Evolutionary conservation across 768 basidiomycete genomes (phyloP).

Genomic region (Serendipita vermifera): DNA sequence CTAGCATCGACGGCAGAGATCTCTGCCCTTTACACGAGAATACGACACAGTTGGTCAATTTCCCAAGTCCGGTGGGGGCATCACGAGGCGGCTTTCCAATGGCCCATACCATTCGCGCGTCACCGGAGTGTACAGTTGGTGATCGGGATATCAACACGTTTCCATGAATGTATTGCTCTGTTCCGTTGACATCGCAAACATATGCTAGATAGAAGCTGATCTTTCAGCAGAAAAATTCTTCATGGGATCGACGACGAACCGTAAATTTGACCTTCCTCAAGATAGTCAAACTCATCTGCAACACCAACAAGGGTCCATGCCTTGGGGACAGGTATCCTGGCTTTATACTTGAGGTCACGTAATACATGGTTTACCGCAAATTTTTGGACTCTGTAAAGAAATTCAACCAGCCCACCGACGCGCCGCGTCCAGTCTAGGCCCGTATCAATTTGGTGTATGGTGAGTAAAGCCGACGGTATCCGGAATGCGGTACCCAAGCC

Average conservation of each 20-base stretch:
- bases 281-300: constrained; percentile 46
- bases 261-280: constrained; percentile 46
- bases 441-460: constrained; percentile 37
- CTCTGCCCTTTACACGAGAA: constrained; percentile 39
- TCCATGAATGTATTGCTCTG: constrained; percentile 32
- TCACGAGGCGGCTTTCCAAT: constrained; percentile 39
- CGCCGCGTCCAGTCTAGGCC: constrained; percentile 17
- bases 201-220: constrained; percentile 27
- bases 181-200: constrained; percentile 19
- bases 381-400: constrained; percentile 41
- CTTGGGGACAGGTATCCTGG: constrained; percentile 50
- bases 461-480: constrained; percentile 38
- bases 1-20: constrained; percentile 48
- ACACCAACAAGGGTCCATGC: constrained; percentile 61
- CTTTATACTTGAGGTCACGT: constrained; percentile 46
- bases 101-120: constrained; percentile 39
- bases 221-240: neutral
- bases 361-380: constrained; percentile 48
- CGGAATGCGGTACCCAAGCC: constrained; percentile 48
- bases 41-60: neutral
- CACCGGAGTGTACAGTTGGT: constrained; percentile 57
- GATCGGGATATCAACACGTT: constrained; percentile 38
- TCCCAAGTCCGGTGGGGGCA: constrained; percentile 39
- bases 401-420: constrained; percentile 26
- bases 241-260: constrained; percentile 23